Evolutionary conservation across 164 flowering plant genomes (phyloP).

Genomic region (Warburgia ugandensis): DNA sequence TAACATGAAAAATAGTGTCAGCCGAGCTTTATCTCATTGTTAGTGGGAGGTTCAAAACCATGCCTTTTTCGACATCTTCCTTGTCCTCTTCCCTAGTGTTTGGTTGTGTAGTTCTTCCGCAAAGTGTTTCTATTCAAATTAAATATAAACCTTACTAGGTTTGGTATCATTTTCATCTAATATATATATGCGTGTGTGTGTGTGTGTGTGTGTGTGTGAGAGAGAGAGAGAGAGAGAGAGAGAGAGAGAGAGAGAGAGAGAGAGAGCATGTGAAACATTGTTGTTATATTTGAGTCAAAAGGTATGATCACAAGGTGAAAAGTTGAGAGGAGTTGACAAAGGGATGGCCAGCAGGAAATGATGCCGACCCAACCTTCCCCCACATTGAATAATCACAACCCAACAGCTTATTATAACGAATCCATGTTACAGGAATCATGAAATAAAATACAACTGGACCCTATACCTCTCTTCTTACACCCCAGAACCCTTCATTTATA

Average conservation of each 20-base stretch:
- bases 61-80: neutral
- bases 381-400: slow-evolving; percentile 37
- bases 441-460: slow-evolving; percentile 22
- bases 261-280: slow-evolving; percentile 1
- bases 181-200: neutral
- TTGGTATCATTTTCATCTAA: neutral
- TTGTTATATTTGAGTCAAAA: slow-evolving; percentile 21
- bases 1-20: neutral
- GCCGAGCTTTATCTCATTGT: too few species aligned
- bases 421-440: slow-evolving; percentile 51
- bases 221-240: neutral
- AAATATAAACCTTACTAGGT: neutral
- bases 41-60: neutral
- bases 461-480: too few species aligned
- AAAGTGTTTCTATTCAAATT: neutral
- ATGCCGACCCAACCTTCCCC: slow-evolving; percentile 14
- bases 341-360: neutral
- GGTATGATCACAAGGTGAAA: slow-evolving; percentile 17
- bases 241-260: slow-evolving; percentile 3
- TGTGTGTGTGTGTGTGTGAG: too few species aligned
- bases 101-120: neutral
- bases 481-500: too few species aligned
- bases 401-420: slow-evolving; percentile 52
- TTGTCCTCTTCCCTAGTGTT: neutral
- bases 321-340: slow-evolving; percentile 3